Evolutionary conservation across 2,329 filamentous ascomycete genomes (phyloP), one percentile per base, ranked within the genome.

Genomic region (Nothopassalora personata): DNA sequence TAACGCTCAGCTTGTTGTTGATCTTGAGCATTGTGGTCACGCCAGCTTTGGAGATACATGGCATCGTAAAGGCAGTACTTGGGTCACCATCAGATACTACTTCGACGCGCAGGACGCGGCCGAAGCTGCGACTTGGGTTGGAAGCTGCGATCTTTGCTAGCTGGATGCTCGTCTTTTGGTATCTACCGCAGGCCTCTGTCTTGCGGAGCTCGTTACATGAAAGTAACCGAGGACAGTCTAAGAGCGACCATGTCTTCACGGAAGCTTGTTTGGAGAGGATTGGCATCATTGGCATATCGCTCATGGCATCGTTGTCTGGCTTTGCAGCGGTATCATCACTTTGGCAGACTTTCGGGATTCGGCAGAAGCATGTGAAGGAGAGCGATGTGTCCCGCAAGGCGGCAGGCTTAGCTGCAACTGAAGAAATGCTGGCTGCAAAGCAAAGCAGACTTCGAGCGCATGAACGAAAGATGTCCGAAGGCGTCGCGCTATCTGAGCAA

Each of bases 241-340:
- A 78, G 58, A 71, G 75, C 49, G 66, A 75, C 11, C 75, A 79
- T 58, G 75, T 73, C 27, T 77, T 85, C 55, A 80, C 78, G 50
- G 81, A 84, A 66, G 81, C 80, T 33, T 83, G 82, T 66, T 70
- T 85, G 49, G 81, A 84, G 64, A 73, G 91, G 48, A 86, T 96
- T 28, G 91, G 90, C 11, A 87, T 96, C 45, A 90, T 95, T 62
- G 91, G 91, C 3, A 91, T 94, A 57, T 86, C 88, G 51, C 76
- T 94, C 55, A 95, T 96, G 90, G 91, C 90, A 15, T 81, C 92
- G 13, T 78, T 96, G n/a, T 90, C 90, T 6, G 91, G 91, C 0
- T 96, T 95, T 68, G 91, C 91, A 5, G 90, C 90, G n/a, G 88
- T 95, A 34, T 92, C 89, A 27, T 88, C 89, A 1, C 85, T 91